These are phyloP conservation scores for Fusarium fujikuroi DNA, from an alignment of 2,329 filamentous ascomycete species.

Conservation along the genomic window DNA sequence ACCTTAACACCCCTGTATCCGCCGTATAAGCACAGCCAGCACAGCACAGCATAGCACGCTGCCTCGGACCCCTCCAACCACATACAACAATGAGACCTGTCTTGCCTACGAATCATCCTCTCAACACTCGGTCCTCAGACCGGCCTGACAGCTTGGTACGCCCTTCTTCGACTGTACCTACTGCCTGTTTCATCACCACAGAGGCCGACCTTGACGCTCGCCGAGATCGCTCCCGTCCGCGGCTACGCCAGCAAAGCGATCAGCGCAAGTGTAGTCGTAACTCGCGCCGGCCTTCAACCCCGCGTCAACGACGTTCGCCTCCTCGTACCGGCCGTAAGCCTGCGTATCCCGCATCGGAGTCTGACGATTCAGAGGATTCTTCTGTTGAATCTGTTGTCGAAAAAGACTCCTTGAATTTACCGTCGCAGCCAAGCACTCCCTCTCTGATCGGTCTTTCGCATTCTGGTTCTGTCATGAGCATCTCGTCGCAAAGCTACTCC, in stretches of 20 bases:
- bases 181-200: slow-evolving; percentile 51
- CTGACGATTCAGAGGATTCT: slow-evolving; percentile 20
- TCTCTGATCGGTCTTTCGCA: slow-evolving; percentile 42
- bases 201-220: slow-evolving; percentile 47
- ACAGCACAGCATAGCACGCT: not conserved
- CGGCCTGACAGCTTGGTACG: slow-evolving; percentile 37
- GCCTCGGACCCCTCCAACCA: slow-evolving; percentile 17
- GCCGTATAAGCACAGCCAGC: slow-evolving; percentile 8
- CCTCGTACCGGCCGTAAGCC: slow-evolving; percentile 19
- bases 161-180: slow-evolving; percentile 38
- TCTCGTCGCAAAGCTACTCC: slow-evolving; percentile 64
- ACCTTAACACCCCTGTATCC: slow-evolving; percentile 1
- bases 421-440: slow-evolving; percentile 45
- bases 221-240: slow-evolving; percentile 40
- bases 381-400: slow-evolving; percentile 30
- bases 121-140: slow-evolving; percentile 32
- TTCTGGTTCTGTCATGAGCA: slow-evolving; percentile 54
- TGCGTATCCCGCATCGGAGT: slow-evolving; percentile 25
- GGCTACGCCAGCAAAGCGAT: slow-evolving; percentile 35
- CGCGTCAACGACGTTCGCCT: slow-evolving; percentile 33
- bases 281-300: slow-evolving; percentile 31
- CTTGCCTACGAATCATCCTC: slow-evolving; percentile 35
- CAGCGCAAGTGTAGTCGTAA: slow-evolving; percentile 36
- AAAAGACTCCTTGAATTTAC: slow-evolving; percentile 31
- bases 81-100: slow-evolving; percentile 42